Percentiles rank a stretch among this genome's conserved stretches.
Conservation (phyloP, 352 stramenopile genomes). For the Globisporangium acanthophoron region DNA sequence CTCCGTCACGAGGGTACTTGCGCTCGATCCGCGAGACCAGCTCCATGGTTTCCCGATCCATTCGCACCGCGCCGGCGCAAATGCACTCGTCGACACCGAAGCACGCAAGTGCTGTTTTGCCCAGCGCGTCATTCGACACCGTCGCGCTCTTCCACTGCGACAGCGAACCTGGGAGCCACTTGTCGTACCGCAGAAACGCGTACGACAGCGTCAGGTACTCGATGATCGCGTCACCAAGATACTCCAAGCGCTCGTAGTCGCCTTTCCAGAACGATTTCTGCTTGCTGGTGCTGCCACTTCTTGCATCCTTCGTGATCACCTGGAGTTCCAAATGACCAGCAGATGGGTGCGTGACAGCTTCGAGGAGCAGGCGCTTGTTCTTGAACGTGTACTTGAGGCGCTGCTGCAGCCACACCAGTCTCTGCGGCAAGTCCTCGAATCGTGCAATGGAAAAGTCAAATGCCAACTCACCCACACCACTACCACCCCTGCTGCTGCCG, state of each 20-base stretch:
- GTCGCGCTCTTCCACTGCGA: conserved; percentile 84
- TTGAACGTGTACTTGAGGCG: conserved; percentile 79
- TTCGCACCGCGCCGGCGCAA: conserved; percentile 50
- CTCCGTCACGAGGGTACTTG: conserved; percentile 24
- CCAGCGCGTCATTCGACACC: conserved; percentile 79
- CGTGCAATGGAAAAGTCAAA: conserved; percentile 51
- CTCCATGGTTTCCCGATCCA: conserved; percentile 62
- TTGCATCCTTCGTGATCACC: conserved; percentile 14
- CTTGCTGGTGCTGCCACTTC: conserved; percentile 10
- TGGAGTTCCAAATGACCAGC: conserved; percentile 56
- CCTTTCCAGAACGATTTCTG: conserved; percentile 57
- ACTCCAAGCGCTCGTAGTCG: conserved; percentile 89
- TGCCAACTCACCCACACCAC: conserved; percentile 18
- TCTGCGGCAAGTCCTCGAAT: conserved; percentile 49
- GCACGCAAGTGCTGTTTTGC: conserved; percentile 72
- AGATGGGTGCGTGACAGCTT: conserved; percentile 76
- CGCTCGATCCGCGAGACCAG: conserved; percentile 42
- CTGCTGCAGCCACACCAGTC: conserved; percentile 59
- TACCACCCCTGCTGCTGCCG: conserved; percentile 8
- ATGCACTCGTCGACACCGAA: conserved; percentile 84
- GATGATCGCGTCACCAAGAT: conserved; percentile 85
- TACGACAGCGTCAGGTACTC: conserved; percentile 88
- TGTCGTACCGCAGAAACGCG: conserved; percentile 59
- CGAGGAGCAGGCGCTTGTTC: conserved; percentile 69
- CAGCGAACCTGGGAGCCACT: conserved; percentile 73